phyloP scores from a whole-genome alignment of 768 basidiomycete species.

The Boletus rufocinnamomeus region DNA sequence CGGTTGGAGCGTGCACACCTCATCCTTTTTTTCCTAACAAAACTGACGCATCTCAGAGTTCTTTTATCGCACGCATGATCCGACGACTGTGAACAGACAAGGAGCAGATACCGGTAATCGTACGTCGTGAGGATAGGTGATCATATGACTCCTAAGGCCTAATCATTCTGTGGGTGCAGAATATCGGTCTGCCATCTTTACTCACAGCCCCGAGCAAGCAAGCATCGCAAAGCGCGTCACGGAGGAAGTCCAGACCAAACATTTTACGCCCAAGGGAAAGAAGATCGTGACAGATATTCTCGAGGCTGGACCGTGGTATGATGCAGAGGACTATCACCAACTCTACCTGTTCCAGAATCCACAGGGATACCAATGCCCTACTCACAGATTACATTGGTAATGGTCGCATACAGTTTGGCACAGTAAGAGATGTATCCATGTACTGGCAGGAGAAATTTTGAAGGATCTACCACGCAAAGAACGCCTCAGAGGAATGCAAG shows the following conservation, averaged over 20 bases:
- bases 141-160: neutral
- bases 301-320: slow-evolving; percentile 74
- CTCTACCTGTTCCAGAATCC: slow-evolving; percentile 81
- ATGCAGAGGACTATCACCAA: slow-evolving; percentile 84
- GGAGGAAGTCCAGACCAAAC: slow-evolving; percentile 78
- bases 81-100: slow-evolving; percentile 80
- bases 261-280: slow-evolving; percentile 71
- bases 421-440: neutral
- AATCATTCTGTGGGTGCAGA: slow-evolving; percentile 49
- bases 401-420: neutral
- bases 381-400: slow-evolving; percentile 82
- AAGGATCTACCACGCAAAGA: slow-evolving; percentile 17
- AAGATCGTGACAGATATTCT: slow-evolving; percentile 80
- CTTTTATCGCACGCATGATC: slow-evolving; percentile 94
- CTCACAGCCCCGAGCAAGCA: slow-evolving; percentile 69
- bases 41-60: slow-evolving; percentile 56
- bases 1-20: neutral
- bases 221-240: slow-evolving; percentile 75
- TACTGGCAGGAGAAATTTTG: neutral
- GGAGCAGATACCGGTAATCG: slow-evolving; percentile 79
- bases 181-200: slow-evolving; percentile 94
- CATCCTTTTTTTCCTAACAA: neutral
- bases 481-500: slow-evolving; percentile 55
- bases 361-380: slow-evolving; percentile 88
- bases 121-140: slow-evolving; percentile 39